Conservation (phyloP, 257 asterid genomes). For the Echites panduratus region DNA sequence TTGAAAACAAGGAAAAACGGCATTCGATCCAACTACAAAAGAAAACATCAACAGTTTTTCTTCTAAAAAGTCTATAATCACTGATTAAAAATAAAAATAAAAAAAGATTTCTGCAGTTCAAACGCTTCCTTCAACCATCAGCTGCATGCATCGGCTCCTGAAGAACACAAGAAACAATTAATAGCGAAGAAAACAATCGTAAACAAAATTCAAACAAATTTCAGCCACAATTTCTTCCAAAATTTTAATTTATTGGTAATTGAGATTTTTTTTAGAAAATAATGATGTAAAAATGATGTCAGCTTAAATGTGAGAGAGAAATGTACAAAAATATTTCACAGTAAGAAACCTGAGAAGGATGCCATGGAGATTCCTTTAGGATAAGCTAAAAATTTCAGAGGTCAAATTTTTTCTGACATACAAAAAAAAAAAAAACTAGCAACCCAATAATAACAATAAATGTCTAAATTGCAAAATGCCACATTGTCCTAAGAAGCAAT, state of each 20-base stretch:
- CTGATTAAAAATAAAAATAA: no score
- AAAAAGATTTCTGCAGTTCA: background rate
- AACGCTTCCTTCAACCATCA: background rate
- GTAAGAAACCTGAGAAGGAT: background rate
- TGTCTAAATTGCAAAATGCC: constrained; percentile 4
- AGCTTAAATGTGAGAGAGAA: background rate
- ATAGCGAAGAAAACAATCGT: background rate
- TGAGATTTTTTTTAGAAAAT: background rate
- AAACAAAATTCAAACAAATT: no score
- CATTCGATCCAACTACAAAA: background rate
- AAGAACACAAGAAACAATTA: background rate
- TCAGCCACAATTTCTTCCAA: no score
- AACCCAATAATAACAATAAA: no score
- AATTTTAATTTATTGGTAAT: background rate
- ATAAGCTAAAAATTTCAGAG: background rate
- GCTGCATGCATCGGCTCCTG: background rate
- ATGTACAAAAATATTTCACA: constrained; percentile 3
- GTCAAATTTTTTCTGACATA: no score
- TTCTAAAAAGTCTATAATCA: background rate
- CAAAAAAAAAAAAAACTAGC: no score
- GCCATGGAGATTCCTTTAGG: constrained; percentile 10
- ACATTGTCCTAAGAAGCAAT: background rate
- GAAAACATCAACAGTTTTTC: background rate
- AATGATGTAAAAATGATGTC: background rate
- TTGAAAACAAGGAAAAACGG: background rate